Percentiles rank a stretch among this genome's conserved stretches.
Evolutionary conservation across 2,329 filamentous ascomycete species (phyloP).

Genomic region (Ceratocystiopsis sp.): DNA sequence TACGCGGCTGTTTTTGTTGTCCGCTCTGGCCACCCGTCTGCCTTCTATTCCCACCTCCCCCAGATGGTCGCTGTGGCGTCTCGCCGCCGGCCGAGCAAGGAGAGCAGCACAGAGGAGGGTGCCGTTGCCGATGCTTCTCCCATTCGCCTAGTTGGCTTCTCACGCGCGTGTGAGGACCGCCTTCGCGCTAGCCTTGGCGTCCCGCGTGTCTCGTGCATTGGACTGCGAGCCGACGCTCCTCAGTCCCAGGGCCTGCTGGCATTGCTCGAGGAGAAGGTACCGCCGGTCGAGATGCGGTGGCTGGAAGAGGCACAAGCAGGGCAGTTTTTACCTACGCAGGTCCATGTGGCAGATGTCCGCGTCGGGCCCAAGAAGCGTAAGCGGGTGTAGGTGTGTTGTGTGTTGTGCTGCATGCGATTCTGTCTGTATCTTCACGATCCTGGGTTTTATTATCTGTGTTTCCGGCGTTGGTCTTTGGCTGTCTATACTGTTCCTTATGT

Average conservation of each 20-base stretch:
- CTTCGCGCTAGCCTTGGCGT: slow-evolving; percentile 41
- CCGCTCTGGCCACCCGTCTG: slow-evolving; percentile 37
- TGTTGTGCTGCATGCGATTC: background rate
- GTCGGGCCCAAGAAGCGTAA: slow-evolving; percentile 19
- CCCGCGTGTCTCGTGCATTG: slow-evolving; percentile 48
- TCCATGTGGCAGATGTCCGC: slow-evolving; percentile 25
- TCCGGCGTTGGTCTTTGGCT: background rate
- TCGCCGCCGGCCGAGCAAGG: background rate
- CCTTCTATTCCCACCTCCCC: slow-evolving; percentile 42
- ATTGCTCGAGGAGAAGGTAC: slow-evolving; percentile 35
- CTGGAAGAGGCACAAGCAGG: slow-evolving; percentile 25
- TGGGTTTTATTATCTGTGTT: background rate
- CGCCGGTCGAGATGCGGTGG: slow-evolving; percentile 38
- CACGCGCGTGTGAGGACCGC: slow-evolving; percentile 38
- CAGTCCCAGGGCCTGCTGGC: slow-evolving; percentile 38
- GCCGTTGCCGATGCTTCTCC: slow-evolving; percentile 8
- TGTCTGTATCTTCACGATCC: background rate
- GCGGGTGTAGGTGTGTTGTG: background rate
- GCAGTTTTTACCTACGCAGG: slow-evolving; percentile 28
- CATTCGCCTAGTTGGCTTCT: slow-evolving; percentile 45
- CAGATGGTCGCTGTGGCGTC: slow-evolving; percentile 30
- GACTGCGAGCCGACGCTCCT: slow-evolving; percentile 37
- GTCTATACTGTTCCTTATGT: no score
- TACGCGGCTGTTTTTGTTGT: slow-evolving; percentile 42
- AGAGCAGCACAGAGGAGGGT: no score